A percentile compares a stretch with the other conserved stretches of the same genome.
phyloP scores from a whole-genome alignment of 805 yeast genomes.

The Wickerhamiella qilinensis region DNA sequence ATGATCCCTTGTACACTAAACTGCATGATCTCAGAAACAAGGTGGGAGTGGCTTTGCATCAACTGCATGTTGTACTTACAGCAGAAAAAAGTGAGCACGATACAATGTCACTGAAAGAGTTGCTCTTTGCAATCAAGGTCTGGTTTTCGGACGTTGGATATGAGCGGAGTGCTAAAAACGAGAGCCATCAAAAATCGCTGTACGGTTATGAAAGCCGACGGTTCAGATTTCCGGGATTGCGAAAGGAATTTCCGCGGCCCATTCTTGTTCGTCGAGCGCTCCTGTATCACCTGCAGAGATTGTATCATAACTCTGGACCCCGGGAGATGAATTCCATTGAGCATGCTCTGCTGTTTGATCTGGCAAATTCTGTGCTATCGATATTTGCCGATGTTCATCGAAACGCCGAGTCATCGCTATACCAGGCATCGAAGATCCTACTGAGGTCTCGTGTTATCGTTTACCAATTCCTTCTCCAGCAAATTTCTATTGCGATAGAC shows the following conservation, averaged over 20 bases:
- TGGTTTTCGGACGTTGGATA: constrained; percentile 75
- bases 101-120: constrained; percentile 41
- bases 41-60: constrained; percentile 51
- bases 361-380: constrained; percentile 49
- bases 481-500: constrained; percentile 34
- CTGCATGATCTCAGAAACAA: constrained; percentile 46
- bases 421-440: constrained; percentile 53
- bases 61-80: constrained; percentile 31
- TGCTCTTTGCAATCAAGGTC: constrained; percentile 46
- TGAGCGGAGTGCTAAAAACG: constrained; percentile 43
- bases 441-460: constrained; percentile 48
- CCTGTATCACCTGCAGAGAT: constrained; percentile 59
- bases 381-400: constrained; percentile 52
- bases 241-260: constrained; percentile 62
- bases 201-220: constrained; percentile 39
- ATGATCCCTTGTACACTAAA: constrained; percentile 28
- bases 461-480: constrained; percentile 32
- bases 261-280: constrained; percentile 61
- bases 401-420: constrained; percentile 52
- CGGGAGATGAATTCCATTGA: constrained; percentile 57
- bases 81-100: constrained; percentile 39
- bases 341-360: constrained; percentile 42
- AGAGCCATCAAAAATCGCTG: constrained; percentile 37
- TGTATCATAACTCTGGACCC: constrained; percentile 53
- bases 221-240: constrained; percentile 45